These are phyloP conservation scores for Cercospora citrullina DNA, from an alignment of 2,329 filamentous ascomycete species.

Conservation along the genomic window DNA sequence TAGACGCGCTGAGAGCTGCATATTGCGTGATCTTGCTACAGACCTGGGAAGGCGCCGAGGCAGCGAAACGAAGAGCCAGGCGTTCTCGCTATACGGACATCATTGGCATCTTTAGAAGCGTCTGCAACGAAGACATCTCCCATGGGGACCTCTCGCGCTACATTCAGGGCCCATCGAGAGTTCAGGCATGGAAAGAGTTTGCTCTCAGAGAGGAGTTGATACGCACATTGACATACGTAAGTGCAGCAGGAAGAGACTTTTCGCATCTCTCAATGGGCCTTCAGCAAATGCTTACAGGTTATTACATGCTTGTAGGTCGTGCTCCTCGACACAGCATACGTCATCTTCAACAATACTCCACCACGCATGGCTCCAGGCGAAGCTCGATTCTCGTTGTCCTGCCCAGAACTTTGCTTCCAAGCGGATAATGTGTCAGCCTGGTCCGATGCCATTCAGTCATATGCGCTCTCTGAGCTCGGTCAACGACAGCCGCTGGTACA, in stretches of 20 bases:
- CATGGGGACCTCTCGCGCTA: slow-evolving; percentile 3
- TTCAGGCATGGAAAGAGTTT: slow-evolving; percentile 1
- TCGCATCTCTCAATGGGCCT: background rate
- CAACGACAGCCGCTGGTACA: background rate
- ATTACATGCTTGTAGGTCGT: background rate
- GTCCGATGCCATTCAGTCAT: background rate
- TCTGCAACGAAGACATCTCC: background rate
- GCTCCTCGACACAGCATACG: slow-evolving; percentile 7
- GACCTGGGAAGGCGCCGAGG: slow-evolving; percentile 9
- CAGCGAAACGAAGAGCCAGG: slow-evolving; percentile 6
- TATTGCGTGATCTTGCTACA: slow-evolving; percentile 6
- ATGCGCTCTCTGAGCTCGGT: background rate
- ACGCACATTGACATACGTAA: slow-evolving; percentile 9
- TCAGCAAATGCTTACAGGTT: background rate
- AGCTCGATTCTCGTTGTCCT: slow-evolving; percentile 1
- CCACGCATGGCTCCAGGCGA: slow-evolving; percentile 8
- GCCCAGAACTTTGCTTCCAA: slow-evolving; percentile 10
- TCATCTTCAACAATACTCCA: slow-evolving; percentile 15
- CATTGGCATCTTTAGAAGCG: slow-evolving; percentile 8
- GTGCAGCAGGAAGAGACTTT: background rate
- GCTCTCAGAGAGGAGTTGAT: slow-evolving; percentile 7
- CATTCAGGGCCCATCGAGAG: background rate
- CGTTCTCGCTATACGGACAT: slow-evolving; percentile 10
- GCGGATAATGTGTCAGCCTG: slow-evolving; percentile 2
- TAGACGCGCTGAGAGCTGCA: slow-evolving; percentile 4